Evolutionary conservation across 2,329 filamentous ascomycete genomes (phyloP), one percentile per base, ranked within the genome.

Genomic region (Microcyclosporella mali): DNA sequence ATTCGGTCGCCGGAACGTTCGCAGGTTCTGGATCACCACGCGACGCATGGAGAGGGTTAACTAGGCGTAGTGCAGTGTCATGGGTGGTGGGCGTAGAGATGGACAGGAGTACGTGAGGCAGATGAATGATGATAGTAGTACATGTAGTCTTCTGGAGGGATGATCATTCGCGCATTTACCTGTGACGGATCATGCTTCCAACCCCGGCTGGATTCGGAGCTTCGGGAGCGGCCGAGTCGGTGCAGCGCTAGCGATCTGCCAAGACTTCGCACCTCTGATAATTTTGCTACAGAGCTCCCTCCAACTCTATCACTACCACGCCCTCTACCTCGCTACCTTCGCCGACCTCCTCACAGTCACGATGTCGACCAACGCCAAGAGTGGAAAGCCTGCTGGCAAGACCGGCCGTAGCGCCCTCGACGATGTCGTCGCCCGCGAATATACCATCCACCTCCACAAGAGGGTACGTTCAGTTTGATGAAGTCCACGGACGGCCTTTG

Each of bases 361-460:
- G 61, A 72, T 72, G 69, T 61, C 69, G 48, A 64, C 50, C 60
- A 58, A 63, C 55, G 50, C 59, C 34, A 63, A 69, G 58, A 57
- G 60, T 66, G 70, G 59, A 64, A 79, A 81, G 75, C 84, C 81
- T 75, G 69, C 77, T 64, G 75, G 72, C 70, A 84, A 83, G 78
- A 85, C 84, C 75, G 70, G 73, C 66, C 87, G 89, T 70, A 95
- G 88, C 74, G 94, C 94, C 78, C 95, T 98, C 74, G 84, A 88
- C 74, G 90, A 98, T 76, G 94, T 98, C 70, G 90, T 98, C 73
- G 84, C 92, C 67, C 88, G 92, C 81, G 94, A 98, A 81, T 98
- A 98, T 84, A 98, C 92, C 74, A 97, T 98, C 78, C 90, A 98
- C 82, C 78, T 98, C 66, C 92, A 98, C 87, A 97, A 95, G 86